phyloP scores from a whole-genome alignment of 441 rosid species.

The Euphorbia schlechtendalii region DNA sequence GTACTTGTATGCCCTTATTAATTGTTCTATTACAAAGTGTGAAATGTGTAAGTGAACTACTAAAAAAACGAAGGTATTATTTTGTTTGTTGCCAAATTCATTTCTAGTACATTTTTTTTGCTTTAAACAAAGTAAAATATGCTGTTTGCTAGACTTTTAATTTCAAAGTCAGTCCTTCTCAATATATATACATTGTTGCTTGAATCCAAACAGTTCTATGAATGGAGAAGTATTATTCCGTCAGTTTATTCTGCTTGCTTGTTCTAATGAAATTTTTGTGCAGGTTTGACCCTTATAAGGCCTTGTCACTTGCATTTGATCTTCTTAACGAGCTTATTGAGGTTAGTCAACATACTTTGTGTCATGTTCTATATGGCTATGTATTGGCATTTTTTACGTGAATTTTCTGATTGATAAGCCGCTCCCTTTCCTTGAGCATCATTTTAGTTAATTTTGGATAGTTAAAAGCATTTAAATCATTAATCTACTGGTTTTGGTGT shows the following conservation, averaged over 20 bases:
- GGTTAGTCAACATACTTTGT: constrained; percentile 32
- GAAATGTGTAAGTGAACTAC: no score
- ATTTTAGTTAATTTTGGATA: not conserved
- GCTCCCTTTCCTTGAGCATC: not conserved
- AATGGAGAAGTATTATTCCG: not conserved
- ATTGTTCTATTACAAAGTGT: no score
- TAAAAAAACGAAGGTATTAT: no score
- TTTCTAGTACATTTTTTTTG: not conserved
- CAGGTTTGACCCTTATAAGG: constrained; percentile 72
- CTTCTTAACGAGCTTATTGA: constrained; percentile 64
- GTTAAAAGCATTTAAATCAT: not conserved
- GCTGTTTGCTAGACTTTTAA: not conserved
- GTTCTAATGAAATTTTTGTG: constrained; percentile 20
- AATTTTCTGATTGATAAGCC: not conserved
- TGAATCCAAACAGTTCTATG: not conserved
- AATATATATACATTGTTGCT: not conserved
- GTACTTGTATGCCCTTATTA: no score
- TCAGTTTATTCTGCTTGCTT: no score
- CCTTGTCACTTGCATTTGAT: constrained; percentile 58
- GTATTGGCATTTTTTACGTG: not conserved
- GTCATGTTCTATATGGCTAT: constrained; percentile 1
- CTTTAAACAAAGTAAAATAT: not conserved
- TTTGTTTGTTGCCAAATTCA: not conserved
- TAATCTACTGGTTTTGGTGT: not conserved
- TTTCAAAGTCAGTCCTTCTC: not conserved